These are phyloP conservation scores for Ceratocystis lukuohia DNA, from an alignment of 2,329 filamentous ascomycete genomes.

Conservation along the genomic window DNA sequence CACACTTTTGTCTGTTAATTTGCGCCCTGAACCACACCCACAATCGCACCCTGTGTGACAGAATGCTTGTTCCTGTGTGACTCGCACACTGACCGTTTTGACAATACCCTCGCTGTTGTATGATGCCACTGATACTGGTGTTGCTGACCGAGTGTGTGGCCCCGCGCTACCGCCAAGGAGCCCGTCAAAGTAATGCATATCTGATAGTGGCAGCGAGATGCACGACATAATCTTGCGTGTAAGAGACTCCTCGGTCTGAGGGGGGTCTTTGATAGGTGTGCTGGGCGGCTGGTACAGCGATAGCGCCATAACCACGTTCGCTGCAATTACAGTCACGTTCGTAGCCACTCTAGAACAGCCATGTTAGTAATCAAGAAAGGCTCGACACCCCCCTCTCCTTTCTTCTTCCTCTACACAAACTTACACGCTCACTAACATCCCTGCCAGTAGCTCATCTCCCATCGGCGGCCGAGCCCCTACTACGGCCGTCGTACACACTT, in stretches of 20 bases:
- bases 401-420: conserved; percentile 5
- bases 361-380: background rate
- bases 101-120: conserved; percentile 16
- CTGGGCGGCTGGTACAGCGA: no score
- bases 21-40: conserved; percentile 14
- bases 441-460: conserved; percentile 25
- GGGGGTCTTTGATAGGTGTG: no score
- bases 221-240: conserved; percentile 29
- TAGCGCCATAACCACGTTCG: conserved; percentile 25
- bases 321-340: conserved; percentile 29
- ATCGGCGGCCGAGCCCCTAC: conserved; percentile 24
- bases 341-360: conserved; percentile 25
- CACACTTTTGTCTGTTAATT: conserved; percentile 3
- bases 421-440: conserved; percentile 27
- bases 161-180: background rate
- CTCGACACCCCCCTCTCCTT: background rate
- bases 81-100: conserved; percentile 18
- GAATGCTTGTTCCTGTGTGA: conserved; percentile 15
- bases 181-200: conserved; percentile 1
- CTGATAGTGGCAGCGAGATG: conserved; percentile 26
- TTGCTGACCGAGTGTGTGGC: background rate
- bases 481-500: conserved; percentile 13
- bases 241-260: conserved; percentile 25
- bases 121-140: background rate
- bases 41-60: conserved; percentile 16